Conservation (phyloP, 2,329 filamentous ascomycete species). For the Penicillium digitatum region DNA sequence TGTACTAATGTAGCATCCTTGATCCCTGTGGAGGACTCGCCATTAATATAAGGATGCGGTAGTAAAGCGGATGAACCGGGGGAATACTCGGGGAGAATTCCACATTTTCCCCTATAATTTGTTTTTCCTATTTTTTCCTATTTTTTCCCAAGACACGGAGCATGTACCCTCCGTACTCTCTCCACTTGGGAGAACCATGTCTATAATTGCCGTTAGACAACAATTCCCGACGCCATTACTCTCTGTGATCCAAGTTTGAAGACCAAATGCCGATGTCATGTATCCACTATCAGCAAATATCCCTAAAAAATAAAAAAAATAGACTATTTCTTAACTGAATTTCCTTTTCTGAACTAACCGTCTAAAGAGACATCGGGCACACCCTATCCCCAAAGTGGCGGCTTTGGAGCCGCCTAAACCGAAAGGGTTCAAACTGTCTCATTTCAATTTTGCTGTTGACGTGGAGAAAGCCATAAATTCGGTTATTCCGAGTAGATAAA, state of each 20-base stretch:
- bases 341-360: background rate
- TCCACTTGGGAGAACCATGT: background rate
- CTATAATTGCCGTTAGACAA: conserved; percentile 1
- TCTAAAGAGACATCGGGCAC: background rate
- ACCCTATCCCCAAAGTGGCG: conserved; percentile 1
- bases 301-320: background rate
- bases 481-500: conserved; percentile 16
- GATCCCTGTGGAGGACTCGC: conserved; percentile 6
- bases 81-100: background rate
- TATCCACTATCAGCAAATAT: background rate
- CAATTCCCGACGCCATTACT: background rate
- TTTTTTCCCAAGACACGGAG: background rate
- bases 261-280: background rate
- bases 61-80: conserved; percentile 11
- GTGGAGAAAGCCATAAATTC: background rate
- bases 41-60: conserved; percentile 15
- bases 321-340: background rate
- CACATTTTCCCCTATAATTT: background rate
- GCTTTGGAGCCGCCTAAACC: conserved; percentile 4
- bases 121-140: background rate
- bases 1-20: background rate
- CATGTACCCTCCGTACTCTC: background rate
- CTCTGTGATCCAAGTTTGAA: background rate
- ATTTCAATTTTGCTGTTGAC: conserved; percentile 6
- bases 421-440: conserved; percentile 4